A percentile compares a stretch with the other conserved stretches of the same genome.
phyloP scores from a whole-genome alignment of 352 stramenopile genomes.

The Halophytophthora polymorphica region DNA sequence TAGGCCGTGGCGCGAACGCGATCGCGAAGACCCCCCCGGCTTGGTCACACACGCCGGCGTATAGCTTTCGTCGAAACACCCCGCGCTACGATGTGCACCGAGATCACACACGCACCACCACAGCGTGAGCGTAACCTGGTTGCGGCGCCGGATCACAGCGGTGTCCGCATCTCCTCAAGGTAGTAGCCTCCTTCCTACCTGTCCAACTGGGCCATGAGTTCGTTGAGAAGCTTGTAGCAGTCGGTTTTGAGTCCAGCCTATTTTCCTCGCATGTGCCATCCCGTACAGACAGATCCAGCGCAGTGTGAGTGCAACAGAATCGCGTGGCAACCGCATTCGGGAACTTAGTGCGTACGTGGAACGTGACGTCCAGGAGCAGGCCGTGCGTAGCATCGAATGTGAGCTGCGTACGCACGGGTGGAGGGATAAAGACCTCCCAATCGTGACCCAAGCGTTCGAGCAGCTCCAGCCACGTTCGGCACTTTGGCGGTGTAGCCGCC shows the following conservation, averaged over 20 bases:
- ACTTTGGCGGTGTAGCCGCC: constrained; percentile 19
- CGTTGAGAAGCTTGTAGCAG: constrained; percentile 28
- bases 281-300: neutral
- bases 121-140: neutral
- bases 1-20: constrained; percentile 20
- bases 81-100: constrained; percentile 16
- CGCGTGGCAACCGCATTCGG: neutral
- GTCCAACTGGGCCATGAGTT: constrained; percentile 43
- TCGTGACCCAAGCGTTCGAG: constrained; percentile 20
- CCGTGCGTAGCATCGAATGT: constrained; percentile 58
- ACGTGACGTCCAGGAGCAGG: constrained; percentile 50
- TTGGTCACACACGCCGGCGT: constrained; percentile 42
- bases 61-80: constrained; percentile 56
- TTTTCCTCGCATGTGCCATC: neutral
- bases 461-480: constrained; percentile 23
- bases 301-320: neutral
- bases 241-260: constrained; percentile 37
- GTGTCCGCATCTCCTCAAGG: too few relatives aligned
- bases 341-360: constrained; percentile 42
- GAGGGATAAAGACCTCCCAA: constrained; percentile 36
- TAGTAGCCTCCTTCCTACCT: constrained; percentile 18
- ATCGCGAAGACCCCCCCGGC: constrained; percentile 17
- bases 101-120: constrained; percentile 1
- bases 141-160: too few relatives aligned
- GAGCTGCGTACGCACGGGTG: constrained; percentile 48